These are phyloP conservation scores for Fusarium goolgardi DNA, from an alignment of 2,329 filamentous ascomycete genomes.

Conservation along the genomic window DNA sequence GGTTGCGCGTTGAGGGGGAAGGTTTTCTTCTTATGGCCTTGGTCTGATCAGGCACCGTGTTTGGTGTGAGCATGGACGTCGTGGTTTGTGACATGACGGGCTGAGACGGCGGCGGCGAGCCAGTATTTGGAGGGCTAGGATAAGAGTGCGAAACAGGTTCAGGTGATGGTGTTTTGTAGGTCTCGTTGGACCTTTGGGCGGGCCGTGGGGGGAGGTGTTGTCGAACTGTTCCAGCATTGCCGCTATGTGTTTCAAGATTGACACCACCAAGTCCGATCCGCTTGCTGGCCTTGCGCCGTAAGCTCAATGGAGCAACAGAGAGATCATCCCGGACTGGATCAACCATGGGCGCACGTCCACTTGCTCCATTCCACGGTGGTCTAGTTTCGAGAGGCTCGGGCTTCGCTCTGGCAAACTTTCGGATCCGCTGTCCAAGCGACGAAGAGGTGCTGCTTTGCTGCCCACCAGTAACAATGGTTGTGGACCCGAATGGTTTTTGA, in stretches of 20 bases:
- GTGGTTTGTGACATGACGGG: conserved; percentile 21
- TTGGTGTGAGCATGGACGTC: conserved; percentile 39
- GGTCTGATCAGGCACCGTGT: conserved; percentile 44
- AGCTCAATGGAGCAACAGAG: conserved; percentile 65
- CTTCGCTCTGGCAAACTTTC: conserved; percentile 52
- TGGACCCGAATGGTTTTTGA: conserved; percentile 38
- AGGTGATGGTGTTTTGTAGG: conserved; percentile 41
- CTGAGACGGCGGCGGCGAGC: conserved; percentile 40
- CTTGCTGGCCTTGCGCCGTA: conserved; percentile 64
- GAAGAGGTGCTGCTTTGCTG: conserved; percentile 42
- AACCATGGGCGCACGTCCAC: conserved; percentile 73
- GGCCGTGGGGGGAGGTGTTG: conserved; percentile 53
- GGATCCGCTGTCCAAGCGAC: conserved; percentile 52
- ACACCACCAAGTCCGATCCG: conserved; percentile 48
- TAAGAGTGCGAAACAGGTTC: conserved; percentile 46
- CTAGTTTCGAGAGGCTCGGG: conserved; percentile 56
- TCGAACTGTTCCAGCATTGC: conserved; percentile 49
- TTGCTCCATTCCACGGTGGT: conserved; percentile 78
- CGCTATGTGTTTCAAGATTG: conserved; percentile 53
- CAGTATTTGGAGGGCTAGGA: conserved; percentile 52
- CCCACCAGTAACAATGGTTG: conserved; percentile 46
- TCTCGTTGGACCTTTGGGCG: conserved; percentile 49
- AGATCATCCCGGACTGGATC: conserved; percentile 72
- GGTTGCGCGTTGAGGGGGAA: conserved; percentile 49
- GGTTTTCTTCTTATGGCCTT: conserved; percentile 62